phyloP scores from a whole-genome alignment of 176 grass and related monocot genomes.

The Rhynchospora breviuscula region DNA sequence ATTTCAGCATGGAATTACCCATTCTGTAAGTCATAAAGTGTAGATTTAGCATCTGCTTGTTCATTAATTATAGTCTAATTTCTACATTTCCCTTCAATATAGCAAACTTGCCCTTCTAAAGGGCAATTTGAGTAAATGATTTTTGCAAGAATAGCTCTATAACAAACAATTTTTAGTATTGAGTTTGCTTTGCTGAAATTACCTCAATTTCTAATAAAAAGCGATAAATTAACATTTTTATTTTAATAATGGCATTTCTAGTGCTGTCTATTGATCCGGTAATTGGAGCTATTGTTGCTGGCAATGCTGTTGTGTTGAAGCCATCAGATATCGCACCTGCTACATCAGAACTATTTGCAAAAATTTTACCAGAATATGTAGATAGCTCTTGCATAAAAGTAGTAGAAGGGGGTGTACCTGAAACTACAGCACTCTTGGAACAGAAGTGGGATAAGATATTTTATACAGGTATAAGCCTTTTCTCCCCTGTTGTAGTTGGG shows the following conservation, averaged over 20 bases:
- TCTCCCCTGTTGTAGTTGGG: not conserved
- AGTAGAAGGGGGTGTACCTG: constrained; percentile 56
- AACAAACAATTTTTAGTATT: not conserved
- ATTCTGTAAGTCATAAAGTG: constrained; percentile 58
- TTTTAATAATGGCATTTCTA: constrained; percentile 27
- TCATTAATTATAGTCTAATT: not conserved
- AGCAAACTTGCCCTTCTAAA: not conserved
- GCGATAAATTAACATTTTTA: not conserved
- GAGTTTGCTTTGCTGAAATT: not conserved
- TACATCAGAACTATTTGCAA: constrained; percentile 62
- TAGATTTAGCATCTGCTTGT: not conserved
- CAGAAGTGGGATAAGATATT: constrained; percentile 97
- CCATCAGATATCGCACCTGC: constrained; percentile 84
- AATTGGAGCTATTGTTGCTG: constrained; percentile 88
- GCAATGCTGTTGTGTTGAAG: constrained; percentile 76
- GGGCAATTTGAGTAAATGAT: not conserved
- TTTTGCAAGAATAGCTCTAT: not conserved
- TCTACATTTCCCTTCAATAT: not conserved
- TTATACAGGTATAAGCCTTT: constrained; percentile 66
- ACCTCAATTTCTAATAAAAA: not conserved
- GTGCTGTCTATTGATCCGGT: constrained; percentile 78
- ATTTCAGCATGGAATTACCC: constrained; percentile 98
- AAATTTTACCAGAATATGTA: constrained; percentile 74
- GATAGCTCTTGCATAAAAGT: constrained; percentile 88
- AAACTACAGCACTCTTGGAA: constrained; percentile 67